Conservation (phyloP, 148 eudicot genomes). For the Rhododendron ovatum region DNA sequence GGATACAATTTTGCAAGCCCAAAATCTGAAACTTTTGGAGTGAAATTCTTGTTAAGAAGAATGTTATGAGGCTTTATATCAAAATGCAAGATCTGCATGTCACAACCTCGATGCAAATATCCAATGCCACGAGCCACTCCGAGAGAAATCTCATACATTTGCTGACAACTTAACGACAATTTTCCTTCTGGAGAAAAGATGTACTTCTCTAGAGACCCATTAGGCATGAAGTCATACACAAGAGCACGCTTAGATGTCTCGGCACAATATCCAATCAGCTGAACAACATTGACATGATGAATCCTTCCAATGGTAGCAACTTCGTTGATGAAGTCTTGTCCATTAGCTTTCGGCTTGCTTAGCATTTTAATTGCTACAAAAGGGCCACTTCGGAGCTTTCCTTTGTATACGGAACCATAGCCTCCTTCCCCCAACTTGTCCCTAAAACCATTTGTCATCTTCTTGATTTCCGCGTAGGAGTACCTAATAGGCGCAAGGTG, state of each 20-base stretch:
- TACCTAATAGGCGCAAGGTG: conserved; percentile 11
- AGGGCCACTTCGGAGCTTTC: conserved; percentile 12
- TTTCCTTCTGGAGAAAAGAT: neutral
- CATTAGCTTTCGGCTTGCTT: conserved; percentile 1
- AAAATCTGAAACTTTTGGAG: conserved; percentile 19
- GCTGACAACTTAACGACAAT: conserved; percentile 1
- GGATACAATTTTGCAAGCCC: conserved; percentile 18
- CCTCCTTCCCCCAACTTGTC: conserved; percentile 22
- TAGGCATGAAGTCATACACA: too few relatives aligned
- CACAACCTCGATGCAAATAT: conserved; percentile 21
- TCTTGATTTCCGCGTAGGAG: conserved; percentile 13
- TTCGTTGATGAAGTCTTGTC: conserved; percentile 19
- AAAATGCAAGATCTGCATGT: conserved; percentile 19
- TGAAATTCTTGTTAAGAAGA: conserved; percentile 6
- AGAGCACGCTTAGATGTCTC: neutral
- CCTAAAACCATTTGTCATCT: conserved; percentile 11
- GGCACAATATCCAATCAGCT: conserved; percentile 10
- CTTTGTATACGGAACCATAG: conserved; percentile 14
- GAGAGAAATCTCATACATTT: conserved; percentile 15
- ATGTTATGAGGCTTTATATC: conserved; percentile 25
- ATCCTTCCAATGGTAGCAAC: conserved; percentile 22
- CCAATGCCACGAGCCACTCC: conserved; percentile 20
- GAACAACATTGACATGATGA: conserved; percentile 17
- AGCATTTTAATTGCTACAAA: conserved; percentile 12
- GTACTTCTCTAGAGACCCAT: conserved; percentile 17